A percentile compares a stretch with the other conserved stretches of the same genome.
Evolutionary conservation across 2,329 filamentous ascomycete species (phyloP).

Genomic region (Xylaria sp.): DNA sequence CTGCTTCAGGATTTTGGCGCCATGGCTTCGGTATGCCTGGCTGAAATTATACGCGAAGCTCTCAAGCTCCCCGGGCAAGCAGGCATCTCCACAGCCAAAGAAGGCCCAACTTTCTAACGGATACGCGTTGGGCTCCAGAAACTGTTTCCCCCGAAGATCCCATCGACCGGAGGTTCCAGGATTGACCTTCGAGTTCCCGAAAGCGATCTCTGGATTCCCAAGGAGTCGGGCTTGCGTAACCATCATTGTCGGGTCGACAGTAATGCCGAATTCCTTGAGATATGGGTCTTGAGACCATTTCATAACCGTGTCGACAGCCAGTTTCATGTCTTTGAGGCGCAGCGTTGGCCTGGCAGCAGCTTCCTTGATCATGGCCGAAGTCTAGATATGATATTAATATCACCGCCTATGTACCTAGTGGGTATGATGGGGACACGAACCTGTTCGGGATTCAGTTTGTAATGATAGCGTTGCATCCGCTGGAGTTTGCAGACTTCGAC

Average conservation of each 20-base stretch:
- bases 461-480: slow-evolving; percentile 61
- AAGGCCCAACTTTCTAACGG: slow-evolving; percentile 77
- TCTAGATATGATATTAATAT: slow-evolving; percentile 53
- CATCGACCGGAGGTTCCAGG: slow-evolving; percentile 75
- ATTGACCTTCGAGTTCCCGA: slow-evolving; percentile 58
- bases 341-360: slow-evolving; percentile 76
- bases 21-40: slow-evolving; percentile 51
- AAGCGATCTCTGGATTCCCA: slow-evolving; percentile 70
- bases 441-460: slow-evolving; percentile 62
- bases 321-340: slow-evolving; percentile 69
- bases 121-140: slow-evolving; percentile 64
- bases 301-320: slow-evolving; percentile 64
- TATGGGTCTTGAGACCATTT: slow-evolving; percentile 71
- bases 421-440: slow-evolving; percentile 32
- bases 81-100: slow-evolving; percentile 62
- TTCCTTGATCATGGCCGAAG: slow-evolving; percentile 87
- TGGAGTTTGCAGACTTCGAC: slow-evolving; percentile 60
- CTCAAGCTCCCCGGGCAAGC: slow-evolving; percentile 56
- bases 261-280: slow-evolving; percentile 72
- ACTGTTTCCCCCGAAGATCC: slow-evolving; percentile 84
- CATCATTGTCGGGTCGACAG: slow-evolving; percentile 66
- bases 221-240: slow-evolving; percentile 72
- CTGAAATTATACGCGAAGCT: slow-evolving; percentile 57
- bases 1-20: slow-evolving; percentile 45
- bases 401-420: background rate